These are phyloP conservation scores for Starmera caribaea DNA, from an alignment of 805 yeast species.

Conservation along the genomic window DNA sequence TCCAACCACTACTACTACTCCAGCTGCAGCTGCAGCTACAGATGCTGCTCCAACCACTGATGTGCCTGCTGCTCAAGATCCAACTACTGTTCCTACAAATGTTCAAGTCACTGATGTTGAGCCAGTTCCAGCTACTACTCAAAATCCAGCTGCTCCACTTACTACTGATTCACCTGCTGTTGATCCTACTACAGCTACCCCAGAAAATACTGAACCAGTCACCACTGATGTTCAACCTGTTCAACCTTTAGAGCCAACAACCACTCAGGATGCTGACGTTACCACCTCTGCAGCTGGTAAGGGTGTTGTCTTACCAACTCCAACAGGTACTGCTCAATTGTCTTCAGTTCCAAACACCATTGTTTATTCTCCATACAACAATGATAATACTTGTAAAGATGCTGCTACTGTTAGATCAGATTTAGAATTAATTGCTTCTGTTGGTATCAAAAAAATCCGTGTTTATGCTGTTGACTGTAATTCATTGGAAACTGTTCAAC, in stretches of 20 bases:
- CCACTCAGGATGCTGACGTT: constrained; percentile 13
- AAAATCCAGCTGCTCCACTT: constrained; percentile 1
- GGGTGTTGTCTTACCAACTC: constrained; percentile 14
- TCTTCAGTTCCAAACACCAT: constrained; percentile 43
- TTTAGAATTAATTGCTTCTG: constrained; percentile 42
- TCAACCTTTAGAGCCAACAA: background rate
- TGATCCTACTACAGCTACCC: constrained; percentile 5
- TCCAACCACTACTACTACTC: constrained; percentile 4
- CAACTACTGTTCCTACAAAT: background rate
- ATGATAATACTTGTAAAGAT: constrained; percentile 60
- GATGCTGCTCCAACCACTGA: constrained; percentile 10
- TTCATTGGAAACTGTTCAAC: constrained; percentile 53
- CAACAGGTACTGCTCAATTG: constrained; percentile 16
- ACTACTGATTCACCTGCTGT: constrained; percentile 6
- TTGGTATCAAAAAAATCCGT: constrained; percentile 61
- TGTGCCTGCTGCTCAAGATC: constrained; percentile 1
- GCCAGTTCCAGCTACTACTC: constrained; percentile 1
- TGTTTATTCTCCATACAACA: constrained; percentile 72
- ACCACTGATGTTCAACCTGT: constrained; percentile 9
- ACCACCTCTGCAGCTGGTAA: constrained; percentile 22
- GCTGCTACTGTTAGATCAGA: constrained; percentile 46
- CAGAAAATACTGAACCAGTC: constrained; percentile 7
- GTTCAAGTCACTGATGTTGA: constrained; percentile 1
- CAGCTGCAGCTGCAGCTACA: constrained; percentile 7
- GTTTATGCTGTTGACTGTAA: constrained; percentile 85